A percentile compares a stretch with the other conserved stretches of the same genome.
These are phyloP conservation scores for Penicillium sp. DNA, from an alignment of 2,329 filamentous ascomycete genomes.

Conservation along the genomic window DNA sequence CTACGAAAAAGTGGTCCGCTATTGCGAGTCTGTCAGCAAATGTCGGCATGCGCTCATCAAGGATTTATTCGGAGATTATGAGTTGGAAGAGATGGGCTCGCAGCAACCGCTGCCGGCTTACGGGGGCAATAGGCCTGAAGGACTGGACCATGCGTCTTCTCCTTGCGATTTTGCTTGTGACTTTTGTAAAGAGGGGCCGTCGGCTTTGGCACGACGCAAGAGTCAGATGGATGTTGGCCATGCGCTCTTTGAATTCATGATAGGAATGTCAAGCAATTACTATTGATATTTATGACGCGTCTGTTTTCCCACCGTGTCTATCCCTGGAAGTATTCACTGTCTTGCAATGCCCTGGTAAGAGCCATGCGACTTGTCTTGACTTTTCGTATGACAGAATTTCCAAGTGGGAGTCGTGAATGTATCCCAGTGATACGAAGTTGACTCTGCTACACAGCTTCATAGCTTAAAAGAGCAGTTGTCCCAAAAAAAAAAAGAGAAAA, in stretches of 20 bases:
- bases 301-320: too few species aligned
- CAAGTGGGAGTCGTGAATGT: too few species aligned
- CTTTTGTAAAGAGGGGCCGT: constrained; percentile 63
- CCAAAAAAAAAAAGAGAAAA: too few species aligned
- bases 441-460: too few species aligned
- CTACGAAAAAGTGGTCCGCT: constrained; percentile 63
- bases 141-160: constrained; percentile 26
- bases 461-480: too few species aligned
- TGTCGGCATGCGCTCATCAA: constrained; percentile 74
- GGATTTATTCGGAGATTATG: constrained; percentile 67
- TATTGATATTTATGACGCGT: too few species aligned
- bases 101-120: constrained; percentile 16
- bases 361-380: too few species aligned
- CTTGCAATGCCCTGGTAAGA: too few species aligned
- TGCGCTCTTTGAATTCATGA: background rate
- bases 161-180: constrained; percentile 71
- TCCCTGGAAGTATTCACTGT: too few species aligned
- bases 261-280: background rate
- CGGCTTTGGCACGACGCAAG: constrained; percentile 54
- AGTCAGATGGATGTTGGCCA: constrained; percentile 24
- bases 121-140: constrained; percentile 1
- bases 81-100: constrained; percentile 30
- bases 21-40: constrained; percentile 68
- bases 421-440: too few species aligned
- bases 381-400: too few species aligned